A percentile compares a stretch with the other conserved stretches of the same genome.
These are phyloP conservation scores for Nyctanthes arbortristis DNA, from an alignment of 257 asterid genomes.

Conservation along the genomic window DNA sequence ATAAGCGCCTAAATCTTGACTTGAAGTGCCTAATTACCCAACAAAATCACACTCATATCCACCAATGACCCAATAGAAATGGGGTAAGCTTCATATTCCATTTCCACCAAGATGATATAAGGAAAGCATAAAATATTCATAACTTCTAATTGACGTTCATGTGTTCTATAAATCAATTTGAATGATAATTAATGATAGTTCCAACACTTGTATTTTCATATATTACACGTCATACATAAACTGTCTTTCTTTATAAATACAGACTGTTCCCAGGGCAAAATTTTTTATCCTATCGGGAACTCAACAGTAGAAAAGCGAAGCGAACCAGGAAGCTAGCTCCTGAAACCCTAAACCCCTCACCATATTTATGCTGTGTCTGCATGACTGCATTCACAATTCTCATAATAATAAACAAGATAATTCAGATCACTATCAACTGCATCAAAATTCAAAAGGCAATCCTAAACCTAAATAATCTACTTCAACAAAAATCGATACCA, in stretches of 20 bases:
- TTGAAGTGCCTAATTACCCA: background rate
- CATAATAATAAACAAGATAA: background rate
- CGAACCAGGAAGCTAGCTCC: background rate
- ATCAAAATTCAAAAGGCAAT: background rate
- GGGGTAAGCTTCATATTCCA: too few relatives aligned
- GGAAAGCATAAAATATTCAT: background rate
- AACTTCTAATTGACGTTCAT: background rate
- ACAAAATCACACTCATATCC: background rate
- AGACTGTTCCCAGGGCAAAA: too few relatives aligned
- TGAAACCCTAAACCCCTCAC: background rate
- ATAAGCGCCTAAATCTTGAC: background rate
- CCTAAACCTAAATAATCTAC: background rate
- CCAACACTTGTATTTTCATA: background rate
- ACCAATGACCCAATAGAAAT: background rate
- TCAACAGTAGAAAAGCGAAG: background rate
- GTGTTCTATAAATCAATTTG: background rate
- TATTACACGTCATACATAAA: background rate
- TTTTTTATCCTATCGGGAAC: background rate
- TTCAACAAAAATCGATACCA: background rate
- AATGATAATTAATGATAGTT: background rate
- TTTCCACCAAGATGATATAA: background rate
- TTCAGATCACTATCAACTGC: too few relatives aligned
- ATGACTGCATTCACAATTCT: background rate
- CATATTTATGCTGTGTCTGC: background rate
- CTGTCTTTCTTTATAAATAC: background rate